A percentile compares a stretch with the other conserved stretches of the same genome.
Evolutionary conservation across 2,329 filamentous ascomycete species (phyloP).

Genomic region (Sclerotinia sclerotiorum): DNA sequence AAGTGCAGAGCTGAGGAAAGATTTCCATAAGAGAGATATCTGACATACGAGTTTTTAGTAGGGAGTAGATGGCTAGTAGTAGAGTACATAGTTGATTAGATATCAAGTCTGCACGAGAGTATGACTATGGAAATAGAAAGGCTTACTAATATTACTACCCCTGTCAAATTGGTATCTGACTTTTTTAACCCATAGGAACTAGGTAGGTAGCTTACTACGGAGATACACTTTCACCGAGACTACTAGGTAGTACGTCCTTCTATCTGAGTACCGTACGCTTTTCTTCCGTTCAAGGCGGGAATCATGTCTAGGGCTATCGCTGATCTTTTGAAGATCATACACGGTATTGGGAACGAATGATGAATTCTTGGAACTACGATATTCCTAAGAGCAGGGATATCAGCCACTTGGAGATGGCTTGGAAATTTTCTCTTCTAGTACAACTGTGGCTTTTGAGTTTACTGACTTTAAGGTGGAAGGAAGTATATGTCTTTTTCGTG

Average conservation of each 20-base stretch:
- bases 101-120: too few species aligned
- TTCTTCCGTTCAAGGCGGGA: background rate
- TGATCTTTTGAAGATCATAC: slow-evolving; percentile 1
- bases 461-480: too few species aligned
- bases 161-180: background rate
- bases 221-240: too few species aligned
- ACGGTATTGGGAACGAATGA: background rate
- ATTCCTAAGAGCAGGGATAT: background rate
- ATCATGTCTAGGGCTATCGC: background rate
- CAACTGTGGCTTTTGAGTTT: background rate
- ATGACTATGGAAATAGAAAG: too few species aligned
- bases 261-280: background rate
- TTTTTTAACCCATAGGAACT: background rate
- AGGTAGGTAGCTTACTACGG: background rate
- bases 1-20: background rate
- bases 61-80: too few species aligned
- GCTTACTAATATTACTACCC: background rate
- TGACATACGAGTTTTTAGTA: background rate
- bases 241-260: too few species aligned
- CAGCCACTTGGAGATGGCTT: background rate
- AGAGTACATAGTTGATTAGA: too few species aligned
- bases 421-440: background rate
- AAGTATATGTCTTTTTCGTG: background rate
- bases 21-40: background rate
- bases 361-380: background rate